Conservation (phyloP, 805 yeast genomes). For the Tetrapisispora iriomotensis region DNA sequence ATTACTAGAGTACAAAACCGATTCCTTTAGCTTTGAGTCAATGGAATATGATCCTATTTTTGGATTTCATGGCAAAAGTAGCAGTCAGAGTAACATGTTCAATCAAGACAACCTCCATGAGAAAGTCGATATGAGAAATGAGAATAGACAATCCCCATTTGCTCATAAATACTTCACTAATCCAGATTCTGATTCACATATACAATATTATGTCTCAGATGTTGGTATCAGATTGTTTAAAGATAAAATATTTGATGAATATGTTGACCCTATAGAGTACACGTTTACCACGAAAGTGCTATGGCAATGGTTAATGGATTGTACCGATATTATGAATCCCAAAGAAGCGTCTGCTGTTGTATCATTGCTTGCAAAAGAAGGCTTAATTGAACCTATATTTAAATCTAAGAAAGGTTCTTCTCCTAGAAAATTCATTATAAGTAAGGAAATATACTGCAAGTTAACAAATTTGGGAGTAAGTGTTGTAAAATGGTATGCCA, state of each 20-base stretch:
- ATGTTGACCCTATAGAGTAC: slow-evolving; percentile 29
- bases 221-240: slow-evolving; percentile 55
- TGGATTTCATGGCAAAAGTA: slow-evolving; percentile 1
- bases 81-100: not conserved
- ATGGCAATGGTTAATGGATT: slow-evolving; percentile 84
- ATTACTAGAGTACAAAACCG: slow-evolving; percentile 24
- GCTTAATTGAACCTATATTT: slow-evolving; percentile 38
- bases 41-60: slow-evolving; percentile 7
- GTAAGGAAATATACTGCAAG: slow-evolving; percentile 35
- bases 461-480: slow-evolving; percentile 36
- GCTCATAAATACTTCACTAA: slow-evolving; percentile 72
- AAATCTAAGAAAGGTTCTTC: slow-evolving; percentile 29
- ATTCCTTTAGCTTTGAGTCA: slow-evolving; percentile 30
- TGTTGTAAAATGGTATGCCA: slow-evolving; percentile 24
- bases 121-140: slow-evolving; percentile 9
- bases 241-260: slow-evolving; percentile 30
- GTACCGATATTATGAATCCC: slow-evolving; percentile 57
- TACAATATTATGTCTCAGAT: slow-evolving; percentile 64
- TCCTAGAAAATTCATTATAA: slow-evolving; percentile 23
- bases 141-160: slow-evolving; percentile 45
- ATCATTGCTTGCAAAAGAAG: slow-evolving; percentile 37
- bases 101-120: slow-evolving; percentile 11
- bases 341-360: slow-evolving; percentile 48
- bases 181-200: slow-evolving; percentile 76
- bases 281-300: slow-evolving; percentile 67